These are phyloP conservation scores for Skeletonema potamos DNA, from an alignment of 108 stramenopile species.

Conservation along the genomic window DNA sequence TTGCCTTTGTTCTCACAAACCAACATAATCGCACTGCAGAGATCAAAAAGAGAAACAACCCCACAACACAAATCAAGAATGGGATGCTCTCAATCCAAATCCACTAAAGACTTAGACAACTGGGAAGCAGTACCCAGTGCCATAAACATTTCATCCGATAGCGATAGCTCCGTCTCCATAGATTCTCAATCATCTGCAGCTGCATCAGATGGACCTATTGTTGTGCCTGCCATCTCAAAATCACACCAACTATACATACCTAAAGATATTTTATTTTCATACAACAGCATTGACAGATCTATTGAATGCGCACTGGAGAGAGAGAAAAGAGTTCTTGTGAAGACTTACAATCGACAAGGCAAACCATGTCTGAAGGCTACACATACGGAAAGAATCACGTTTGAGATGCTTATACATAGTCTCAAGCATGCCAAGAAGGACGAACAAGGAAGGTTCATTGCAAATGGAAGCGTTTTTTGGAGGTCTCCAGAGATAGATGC, in stretches of 20 bases:
- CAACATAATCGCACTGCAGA: background rate
- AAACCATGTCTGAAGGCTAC: background rate
- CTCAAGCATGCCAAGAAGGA: background rate
- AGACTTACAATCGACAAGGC: background rate
- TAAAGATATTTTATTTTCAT: background rate
- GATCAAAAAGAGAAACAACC: background rate
- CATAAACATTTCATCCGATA: background rate
- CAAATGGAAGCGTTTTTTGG: background rate
- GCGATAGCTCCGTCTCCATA: background rate
- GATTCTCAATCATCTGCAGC: background rate
- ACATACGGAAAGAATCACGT: background rate
- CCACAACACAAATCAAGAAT: background rate
- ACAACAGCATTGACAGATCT: background rate
- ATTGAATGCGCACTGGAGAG: background rate
- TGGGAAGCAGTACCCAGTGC: background rate
- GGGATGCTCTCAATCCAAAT: background rate
- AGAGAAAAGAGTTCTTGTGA: background rate
- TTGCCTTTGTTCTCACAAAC: too few relatives aligned
- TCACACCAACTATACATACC: background rate
- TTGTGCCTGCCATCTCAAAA: background rate
- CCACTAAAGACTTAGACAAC: background rate
- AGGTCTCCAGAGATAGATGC: background rate
- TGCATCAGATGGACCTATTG: background rate
- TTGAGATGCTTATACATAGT: background rate
- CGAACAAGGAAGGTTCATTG: background rate